Base-by-base conservation (phyloP, 139 green algal species). In the Tetradesmus obliquus region DNA sequence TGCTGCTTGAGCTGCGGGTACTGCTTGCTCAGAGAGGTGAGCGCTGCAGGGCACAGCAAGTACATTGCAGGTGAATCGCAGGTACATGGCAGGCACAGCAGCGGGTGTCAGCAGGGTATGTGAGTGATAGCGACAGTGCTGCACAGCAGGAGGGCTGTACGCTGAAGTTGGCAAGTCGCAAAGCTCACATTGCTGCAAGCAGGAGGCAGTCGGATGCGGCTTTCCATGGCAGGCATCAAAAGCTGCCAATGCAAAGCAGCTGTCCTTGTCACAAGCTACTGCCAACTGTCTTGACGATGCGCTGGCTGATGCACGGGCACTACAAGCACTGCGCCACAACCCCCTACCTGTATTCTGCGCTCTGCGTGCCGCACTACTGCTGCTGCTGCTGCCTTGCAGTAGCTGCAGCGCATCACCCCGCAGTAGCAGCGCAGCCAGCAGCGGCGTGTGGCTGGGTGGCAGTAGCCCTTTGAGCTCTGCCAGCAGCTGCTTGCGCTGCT, bases 361-460 rank as follows among this genome's bases (percentile, higher is more conserved):
- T 17, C 60, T 55, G 45, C 45, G 12, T 7, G 7, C 83, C 51
- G 12, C 83, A 22, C 82, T 87, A 55, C 20, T 55, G 71, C 88
- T 66, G 82, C 58, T 91, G 57, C 91, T 79, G 57, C 57, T 62
- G 71, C 32, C 12, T 15, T 84, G 74, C 54, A 79, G 81, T 55
- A 32, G 79, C 9, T 89, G 62, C 8, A 88, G 74, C 0, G 86
- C 55, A 74, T 55, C 57, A 17, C 82, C 72, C 17, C 93, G 82
- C 83, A 97, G 94, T 79, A 96, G 86, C 3, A 92, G 71, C n/a
- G 58, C 32, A 12, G 92, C 91, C 82, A 97, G 92, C 87, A 93
- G 86, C 9, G 74, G 53, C 0, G 92, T 90, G 55, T 94, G 93
- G 1, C 92, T 57, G 12, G 91, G 69, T 6, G 94, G 93, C 82